Evolutionary conservation across 495 filamentous ascomycete species (phyloP), one percentile per base, ranked within the genome.

Genomic region (Penicillium canescens): DNA sequence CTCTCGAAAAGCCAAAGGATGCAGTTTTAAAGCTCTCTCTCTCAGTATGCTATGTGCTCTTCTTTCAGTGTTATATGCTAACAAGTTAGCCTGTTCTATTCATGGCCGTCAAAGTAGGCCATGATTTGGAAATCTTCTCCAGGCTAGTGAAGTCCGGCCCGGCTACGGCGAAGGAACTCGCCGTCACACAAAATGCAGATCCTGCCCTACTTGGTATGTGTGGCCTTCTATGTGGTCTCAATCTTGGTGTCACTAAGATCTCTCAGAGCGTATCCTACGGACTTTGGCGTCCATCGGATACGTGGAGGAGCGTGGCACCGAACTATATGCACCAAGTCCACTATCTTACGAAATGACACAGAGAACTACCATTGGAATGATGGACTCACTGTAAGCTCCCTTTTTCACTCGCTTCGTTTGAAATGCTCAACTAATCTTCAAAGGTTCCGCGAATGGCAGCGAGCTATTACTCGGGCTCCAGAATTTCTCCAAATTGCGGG

Each of bases 41-140:
- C 20, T 61, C 59, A 12, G 59, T 61, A 58, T 18, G 59, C 26
- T 12, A n/a, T 33, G 3, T 24, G 11, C 12, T 35, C 6, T 12
- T 36, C 21, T 18, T 20, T 37, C 6, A 34, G 18, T 11, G 18
- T 33, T 16, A 13, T 26, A 28, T 4, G 31, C 24, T 9, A 12
- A 28, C 18, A 4, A 35, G 18, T 16, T 37, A 64, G 61, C 61
- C 61, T 12, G 51, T 54, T n/a, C 35, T 46, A 23, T 31, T 54
- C 42, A 60, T 64, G 61, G 57, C 57, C 12, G 57, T 64, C 7
- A 64, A 64, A 24, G 40, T 55, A n/a, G 61, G 54, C 6, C 50
- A 54, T 50, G 54, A 64, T 38, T 36, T 64, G 24, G 45, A 46
- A 31, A 24, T 64, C 11, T 64, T 64, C 37, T 3, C 53, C 1